Percentiles rank a stretch among this genome's conserved stretches.
phyloP scores from a whole-genome alignment of 1,139 yeast species.

The Candida mesenterica region DNA sequence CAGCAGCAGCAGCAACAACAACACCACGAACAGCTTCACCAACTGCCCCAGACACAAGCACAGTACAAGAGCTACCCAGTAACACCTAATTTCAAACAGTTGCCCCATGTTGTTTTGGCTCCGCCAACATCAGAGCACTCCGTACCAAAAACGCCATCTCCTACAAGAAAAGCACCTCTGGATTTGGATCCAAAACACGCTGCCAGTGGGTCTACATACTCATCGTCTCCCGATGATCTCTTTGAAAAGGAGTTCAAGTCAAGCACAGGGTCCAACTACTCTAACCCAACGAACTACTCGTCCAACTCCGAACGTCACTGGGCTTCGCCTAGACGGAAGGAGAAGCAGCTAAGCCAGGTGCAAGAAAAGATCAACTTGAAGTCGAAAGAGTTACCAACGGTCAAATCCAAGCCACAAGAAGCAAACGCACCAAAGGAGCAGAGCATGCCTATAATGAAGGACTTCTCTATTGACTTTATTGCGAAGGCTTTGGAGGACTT shows the following conservation, averaged over 20 bases:
- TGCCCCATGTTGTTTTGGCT: conserved; percentile 15
- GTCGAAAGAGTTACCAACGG: conserved; percentile 30
- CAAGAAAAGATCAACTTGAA: conserved; percentile 43
- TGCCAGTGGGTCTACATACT: conserved; percentile 9
- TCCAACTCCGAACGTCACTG: conserved; percentile 40
- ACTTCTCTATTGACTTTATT: conserved; percentile 48
- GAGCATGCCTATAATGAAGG: conserved; percentile 40
- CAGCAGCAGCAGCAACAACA: conserved; percentile 3
- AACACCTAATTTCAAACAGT: conserved; percentile 7
- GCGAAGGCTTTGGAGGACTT: conserved; percentile 65
- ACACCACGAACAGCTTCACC: conserved; percentile 7
- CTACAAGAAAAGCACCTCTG: conserved; percentile 25
- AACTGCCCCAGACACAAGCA: conserved; percentile 3
- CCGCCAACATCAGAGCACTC: conserved; percentile 9
- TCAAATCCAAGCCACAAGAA: conserved; percentile 10
- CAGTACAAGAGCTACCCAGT: conserved; percentile 2
- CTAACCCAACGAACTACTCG: conserved; percentile 38
- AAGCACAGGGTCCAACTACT: conserved; percentile 36
- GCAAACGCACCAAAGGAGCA: conserved; percentile 8
- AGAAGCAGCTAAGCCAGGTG: conserved; percentile 33
- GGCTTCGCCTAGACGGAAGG: conserved; percentile 52
- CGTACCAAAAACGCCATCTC: conserved; percentile 19
- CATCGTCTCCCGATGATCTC: conserved; percentile 26
- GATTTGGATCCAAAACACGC: conserved; percentile 8
- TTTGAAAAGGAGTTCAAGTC: conserved; percentile 22